These are phyloP conservation scores for Populus tremula DNA, from an alignment of 345 rosid genomes.

Conservation along the genomic window DNA sequence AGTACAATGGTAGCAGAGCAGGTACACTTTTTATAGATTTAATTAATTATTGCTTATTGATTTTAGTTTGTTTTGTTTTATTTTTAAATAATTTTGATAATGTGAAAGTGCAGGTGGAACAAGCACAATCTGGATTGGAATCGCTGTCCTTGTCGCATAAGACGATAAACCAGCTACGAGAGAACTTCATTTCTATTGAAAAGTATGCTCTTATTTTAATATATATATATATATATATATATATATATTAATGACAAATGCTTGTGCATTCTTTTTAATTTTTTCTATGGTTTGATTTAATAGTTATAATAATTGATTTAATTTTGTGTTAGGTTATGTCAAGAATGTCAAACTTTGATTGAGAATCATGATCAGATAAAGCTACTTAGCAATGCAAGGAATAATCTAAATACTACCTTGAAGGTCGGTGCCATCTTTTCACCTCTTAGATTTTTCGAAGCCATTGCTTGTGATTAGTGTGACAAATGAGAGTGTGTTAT, in stretches of 20 bases:
- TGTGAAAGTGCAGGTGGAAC: slow-evolving; percentile 64
- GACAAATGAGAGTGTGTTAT: not conserved
- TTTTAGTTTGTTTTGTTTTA: not conserved
- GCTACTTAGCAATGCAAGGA: slow-evolving; percentile 92
- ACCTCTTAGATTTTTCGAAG: not conserved
- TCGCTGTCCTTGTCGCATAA: slow-evolving; percentile 74
- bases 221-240: too few species aligned
- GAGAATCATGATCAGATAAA: slow-evolving; percentile 98
- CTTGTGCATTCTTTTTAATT: not conserved
- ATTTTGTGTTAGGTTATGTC: slow-evolving; percentile 64
- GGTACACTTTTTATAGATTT: slow-evolving; percentile 29
- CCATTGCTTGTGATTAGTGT: not conserved
- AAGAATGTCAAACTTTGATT: slow-evolving; percentile 93
- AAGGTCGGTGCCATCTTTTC: slow-evolving; percentile 46
- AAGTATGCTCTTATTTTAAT: slow-evolving; percentile 41
- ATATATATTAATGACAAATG: not conserved
- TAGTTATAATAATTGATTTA: slow-evolving; percentile 1
- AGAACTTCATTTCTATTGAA: slow-evolving; percentile 80
- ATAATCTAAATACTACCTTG: slow-evolving; percentile 81
- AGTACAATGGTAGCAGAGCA: slow-evolving; percentile 99
- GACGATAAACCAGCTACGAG: slow-evolving; percentile 63
- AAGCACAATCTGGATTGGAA: slow-evolving; percentile 76
- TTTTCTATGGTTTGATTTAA: not conserved
- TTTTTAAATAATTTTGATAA: not conserved
- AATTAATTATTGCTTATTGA: not conserved